Conservation (phyloP, 192 early-diverging fungal species). For the Diversispora epigaea region DNA sequence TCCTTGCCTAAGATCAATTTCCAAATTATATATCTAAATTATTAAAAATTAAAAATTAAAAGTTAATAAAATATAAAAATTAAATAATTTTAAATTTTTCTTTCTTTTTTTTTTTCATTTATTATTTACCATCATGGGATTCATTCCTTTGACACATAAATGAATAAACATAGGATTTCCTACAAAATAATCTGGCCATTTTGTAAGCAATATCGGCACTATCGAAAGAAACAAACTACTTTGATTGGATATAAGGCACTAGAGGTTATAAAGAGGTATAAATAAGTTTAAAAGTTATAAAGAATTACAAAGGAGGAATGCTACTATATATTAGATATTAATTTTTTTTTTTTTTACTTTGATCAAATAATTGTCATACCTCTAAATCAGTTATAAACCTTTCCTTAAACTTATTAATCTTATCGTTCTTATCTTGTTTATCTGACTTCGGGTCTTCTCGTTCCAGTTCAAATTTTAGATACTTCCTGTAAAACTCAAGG, state of each 20-base stretch:
- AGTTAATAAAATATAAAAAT: not conserved
- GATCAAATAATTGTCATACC: no score
- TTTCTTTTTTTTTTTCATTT: no score
- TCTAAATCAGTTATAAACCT: no score
- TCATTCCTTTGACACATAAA: not conserved
- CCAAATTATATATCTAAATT: conserved; percentile 16
- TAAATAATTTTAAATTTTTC: not conserved
- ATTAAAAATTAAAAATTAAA: no score
- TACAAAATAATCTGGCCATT: not conserved
- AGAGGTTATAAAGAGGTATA: not conserved
- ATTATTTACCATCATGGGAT: not conserved
- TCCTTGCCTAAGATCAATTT: not conserved
- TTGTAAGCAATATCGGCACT: not conserved
- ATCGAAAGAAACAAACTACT: conserved; percentile 1
- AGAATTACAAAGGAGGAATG: not conserved
- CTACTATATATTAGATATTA: not conserved
- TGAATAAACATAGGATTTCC: not conserved
- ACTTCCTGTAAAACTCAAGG: not conserved
- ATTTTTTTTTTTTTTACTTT: no score
- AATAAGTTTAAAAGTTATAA: not conserved
- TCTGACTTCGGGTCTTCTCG: not conserved
- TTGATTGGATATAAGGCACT: not conserved
- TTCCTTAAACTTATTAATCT: no score
- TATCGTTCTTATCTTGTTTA: no score
- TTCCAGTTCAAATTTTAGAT: not conserved